phyloP scores from a whole-genome alignment of 148 eudicot genomes.

The Heliosperma pusillum region DNA sequence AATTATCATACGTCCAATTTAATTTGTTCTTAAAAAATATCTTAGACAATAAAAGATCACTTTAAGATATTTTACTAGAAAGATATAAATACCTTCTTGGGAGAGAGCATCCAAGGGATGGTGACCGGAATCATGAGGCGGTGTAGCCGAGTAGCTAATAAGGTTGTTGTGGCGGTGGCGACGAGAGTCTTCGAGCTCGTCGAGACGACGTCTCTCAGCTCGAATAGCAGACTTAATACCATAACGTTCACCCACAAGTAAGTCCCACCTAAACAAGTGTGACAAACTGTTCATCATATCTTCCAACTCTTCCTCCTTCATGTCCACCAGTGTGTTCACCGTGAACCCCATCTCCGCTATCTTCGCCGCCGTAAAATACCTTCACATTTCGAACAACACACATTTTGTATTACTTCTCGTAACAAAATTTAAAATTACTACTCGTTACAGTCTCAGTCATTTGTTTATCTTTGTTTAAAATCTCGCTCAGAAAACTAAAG shows the following conservation, averaged over 20 bases:
- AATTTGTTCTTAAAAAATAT: too few species aligned
- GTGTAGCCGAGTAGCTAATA: slow-evolving; percentile 21
- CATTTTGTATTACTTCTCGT: too few species aligned
- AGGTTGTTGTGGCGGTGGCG: slow-evolving; percentile 47
- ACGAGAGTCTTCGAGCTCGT: slow-evolving; percentile 57
- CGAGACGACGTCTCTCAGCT: slow-evolving; percentile 75
- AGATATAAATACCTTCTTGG: slow-evolving; percentile 55
- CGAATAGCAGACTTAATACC: slow-evolving; percentile 86
- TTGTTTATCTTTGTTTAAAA: too few species aligned
- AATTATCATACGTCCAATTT: too few species aligned
- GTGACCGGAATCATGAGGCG: slow-evolving; percentile 26
- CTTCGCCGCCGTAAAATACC: slow-evolving; percentile 78
- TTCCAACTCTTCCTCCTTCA: slow-evolving; percentile 91
- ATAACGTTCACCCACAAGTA: slow-evolving; percentile 89
- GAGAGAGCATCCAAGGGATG: slow-evolving; percentile 77
- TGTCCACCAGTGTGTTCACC: slow-evolving; percentile 68
- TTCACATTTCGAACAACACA: neutral
- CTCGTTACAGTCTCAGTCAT: too few species aligned
- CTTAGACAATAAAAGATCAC: too few species aligned
- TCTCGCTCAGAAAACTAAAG: too few species aligned
- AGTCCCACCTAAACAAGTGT: slow-evolving; percentile 76
- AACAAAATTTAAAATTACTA: too few species aligned
- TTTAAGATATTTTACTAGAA: too few species aligned
- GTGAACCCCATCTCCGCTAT: slow-evolving; percentile 93
- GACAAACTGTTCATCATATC: slow-evolving; percentile 86